A percentile compares a stretch with the other conserved stretches of the same genome.
phyloP scores from a whole-genome alignment of 306 rosid species.

The Vigna angularis region DNA sequence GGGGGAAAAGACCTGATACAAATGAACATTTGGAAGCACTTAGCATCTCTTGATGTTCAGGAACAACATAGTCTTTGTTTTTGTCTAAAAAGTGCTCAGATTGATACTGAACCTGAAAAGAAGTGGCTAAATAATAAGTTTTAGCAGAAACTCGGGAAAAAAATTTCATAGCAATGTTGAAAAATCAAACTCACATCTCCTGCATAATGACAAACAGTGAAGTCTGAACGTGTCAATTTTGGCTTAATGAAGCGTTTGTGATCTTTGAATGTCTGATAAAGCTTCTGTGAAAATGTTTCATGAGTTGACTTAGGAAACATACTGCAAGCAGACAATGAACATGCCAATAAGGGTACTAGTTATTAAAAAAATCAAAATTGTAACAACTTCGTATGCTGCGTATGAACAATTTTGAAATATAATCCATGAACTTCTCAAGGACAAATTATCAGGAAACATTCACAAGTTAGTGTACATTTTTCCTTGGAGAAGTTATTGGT shows the following conservation, averaged over 20 bases:
- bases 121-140: constrained; percentile 39
- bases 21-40: constrained; percentile 84
- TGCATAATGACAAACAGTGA: constrained; percentile 84
- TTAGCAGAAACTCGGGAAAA: constrained; percentile 24
- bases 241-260: constrained; percentile 93
- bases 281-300: constrained; percentile 87
- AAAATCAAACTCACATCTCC: constrained; percentile 77
- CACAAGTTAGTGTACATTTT: constrained; percentile 4
- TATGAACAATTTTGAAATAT: not conserved
- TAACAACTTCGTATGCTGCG: too few species aligned
- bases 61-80: constrained; percentile 94
- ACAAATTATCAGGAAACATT: constrained; percentile 40
- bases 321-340: constrained; percentile 54
- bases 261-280: constrained; percentile 88
- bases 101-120: constrained; percentile 88
- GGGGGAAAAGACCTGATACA: constrained; percentile 81
- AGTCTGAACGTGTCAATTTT: constrained; percentile 86
- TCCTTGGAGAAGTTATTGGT: not conserved
- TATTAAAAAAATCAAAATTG: too few species aligned
- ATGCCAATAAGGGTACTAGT: constrained; percentile 21
- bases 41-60: constrained; percentile 93
- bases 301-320: constrained; percentile 96
- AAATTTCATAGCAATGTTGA: constrained; percentile 37
- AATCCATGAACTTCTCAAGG: constrained; percentile 17
- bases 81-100: constrained; percentile 89